These are phyloP conservation scores for Asterochloris sp. DNA, from an alignment of 139 green algal genomes.

Conservation along the genomic window DNA sequence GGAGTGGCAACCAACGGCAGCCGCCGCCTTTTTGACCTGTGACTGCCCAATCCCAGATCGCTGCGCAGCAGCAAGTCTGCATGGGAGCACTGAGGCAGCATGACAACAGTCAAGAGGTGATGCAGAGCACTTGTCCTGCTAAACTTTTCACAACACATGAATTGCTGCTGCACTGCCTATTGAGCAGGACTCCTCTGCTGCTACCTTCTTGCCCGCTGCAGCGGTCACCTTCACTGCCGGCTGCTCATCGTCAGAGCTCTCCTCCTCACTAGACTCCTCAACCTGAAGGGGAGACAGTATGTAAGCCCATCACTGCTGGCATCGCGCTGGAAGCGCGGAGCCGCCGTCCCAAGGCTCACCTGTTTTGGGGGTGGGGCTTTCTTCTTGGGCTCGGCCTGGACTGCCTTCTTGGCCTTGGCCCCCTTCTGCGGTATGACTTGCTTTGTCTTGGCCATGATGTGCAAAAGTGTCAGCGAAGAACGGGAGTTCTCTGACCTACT, in stretches of 20 bases:
- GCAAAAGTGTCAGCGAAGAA: background rate
- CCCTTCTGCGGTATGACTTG: slow-evolving; percentile 11
- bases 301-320: background rate
- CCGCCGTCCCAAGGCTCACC: background rate
- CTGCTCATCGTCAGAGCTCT: slow-evolving; percentile 5
- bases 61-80: background rate
- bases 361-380: slow-evolving; percentile 17
- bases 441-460: slow-evolving; percentile 28
- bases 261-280: slow-evolving; percentile 17
- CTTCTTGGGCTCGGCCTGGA: slow-evolving; percentile 25
- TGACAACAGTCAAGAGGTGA: no score
- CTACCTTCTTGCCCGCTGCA: background rate
- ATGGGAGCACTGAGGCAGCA: background rate
- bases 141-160: no score
- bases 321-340: background rate
- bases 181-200: background rate
- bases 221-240: background rate
- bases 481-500: no score
- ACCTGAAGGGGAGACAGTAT: background rate
- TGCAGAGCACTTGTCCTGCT: no score
- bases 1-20: background rate
- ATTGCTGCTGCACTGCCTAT: no score
- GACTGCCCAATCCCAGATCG: background rate
- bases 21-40: background rate
- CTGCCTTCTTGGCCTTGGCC: slow-evolving; percentile 20